Conservation (phyloP, 345 rosid genomes). For the Populus ilicifolia region DNA sequence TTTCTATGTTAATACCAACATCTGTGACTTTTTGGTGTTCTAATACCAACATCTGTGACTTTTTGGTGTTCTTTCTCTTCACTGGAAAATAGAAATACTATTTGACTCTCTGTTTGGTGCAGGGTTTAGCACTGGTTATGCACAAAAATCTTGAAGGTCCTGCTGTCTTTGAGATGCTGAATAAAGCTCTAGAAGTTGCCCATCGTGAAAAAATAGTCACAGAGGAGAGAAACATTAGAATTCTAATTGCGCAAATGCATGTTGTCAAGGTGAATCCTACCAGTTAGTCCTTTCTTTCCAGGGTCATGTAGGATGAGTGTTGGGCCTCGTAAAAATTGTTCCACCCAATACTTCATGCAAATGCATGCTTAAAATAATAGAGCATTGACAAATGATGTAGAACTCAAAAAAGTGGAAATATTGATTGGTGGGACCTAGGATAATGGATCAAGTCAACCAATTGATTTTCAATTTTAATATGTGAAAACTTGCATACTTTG, state of each 20-base stretch:
- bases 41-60: not conserved
- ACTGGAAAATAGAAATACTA: not conserved
- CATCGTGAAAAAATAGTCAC: constrained; percentile 48
- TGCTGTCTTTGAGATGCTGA: constrained; percentile 78
- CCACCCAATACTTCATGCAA: not conserved
- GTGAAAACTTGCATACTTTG: not conserved
- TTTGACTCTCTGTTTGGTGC: constrained; percentile 7
- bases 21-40: not conserved
- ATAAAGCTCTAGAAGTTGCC: constrained; percentile 63
- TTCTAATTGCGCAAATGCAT: constrained; percentile 85
- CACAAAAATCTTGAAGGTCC: constrained; percentile 73
- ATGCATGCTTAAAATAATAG: not conserved
- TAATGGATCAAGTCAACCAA: not conserved
- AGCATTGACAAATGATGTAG: not conserved
- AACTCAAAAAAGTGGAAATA: not conserved
- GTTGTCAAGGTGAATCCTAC: constrained; percentile 52
- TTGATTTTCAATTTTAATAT: not conserved
- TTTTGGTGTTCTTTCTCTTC: not conserved
- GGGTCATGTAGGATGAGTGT: not conserved
- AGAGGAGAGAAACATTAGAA: constrained; percentile 79
- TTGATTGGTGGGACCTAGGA: not conserved
- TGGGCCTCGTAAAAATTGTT: not conserved
- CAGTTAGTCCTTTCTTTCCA: not conserved
- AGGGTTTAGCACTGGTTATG: constrained; percentile 95
- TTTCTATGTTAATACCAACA: not conserved